Percentiles rank a stretch among this genome's conserved stretches.
Conservation (phyloP, 2,329 filamentous ascomycete species). For the Chlorencoelia australis region DNA sequence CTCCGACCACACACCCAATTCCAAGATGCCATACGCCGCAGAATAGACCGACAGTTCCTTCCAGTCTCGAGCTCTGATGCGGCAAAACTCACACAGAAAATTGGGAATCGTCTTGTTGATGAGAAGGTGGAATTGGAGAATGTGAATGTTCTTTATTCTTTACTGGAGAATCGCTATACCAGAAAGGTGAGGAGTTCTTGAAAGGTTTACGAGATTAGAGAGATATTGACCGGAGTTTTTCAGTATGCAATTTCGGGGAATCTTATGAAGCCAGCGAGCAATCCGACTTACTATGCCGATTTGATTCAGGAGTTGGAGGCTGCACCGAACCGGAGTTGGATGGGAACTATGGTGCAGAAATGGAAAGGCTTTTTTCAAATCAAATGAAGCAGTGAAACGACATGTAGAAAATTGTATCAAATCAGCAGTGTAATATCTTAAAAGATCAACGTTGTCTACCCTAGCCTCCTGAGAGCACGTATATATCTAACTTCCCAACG, state of each 20-base stretch:
- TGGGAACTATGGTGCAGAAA: constrained; percentile 41
- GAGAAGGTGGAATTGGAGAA: constrained; percentile 45
- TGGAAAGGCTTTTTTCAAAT: constrained; percentile 51
- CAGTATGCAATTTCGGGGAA: constrained; percentile 40
- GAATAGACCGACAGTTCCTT: constrained; percentile 30
- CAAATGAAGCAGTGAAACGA: constrained; percentile 28
- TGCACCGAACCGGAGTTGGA: constrained; percentile 46
- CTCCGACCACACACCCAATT: constrained; percentile 55
- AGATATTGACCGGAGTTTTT: not conserved
- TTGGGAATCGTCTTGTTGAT: constrained; percentile 14
- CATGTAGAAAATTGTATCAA: not conserved
- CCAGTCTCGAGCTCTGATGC: constrained; percentile 12
- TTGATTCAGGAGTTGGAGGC: constrained; percentile 52
- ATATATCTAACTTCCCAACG: constrained; percentile 13
- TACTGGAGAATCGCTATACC: constrained; percentile 50
- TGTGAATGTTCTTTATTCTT: constrained; percentile 47
- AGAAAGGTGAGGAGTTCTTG: constrained; percentile 41
- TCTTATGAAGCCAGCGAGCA: constrained; percentile 48
- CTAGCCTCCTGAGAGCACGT: too few species aligned
- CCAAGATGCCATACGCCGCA: constrained; percentile 42
- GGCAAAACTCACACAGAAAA: constrained; percentile 3
- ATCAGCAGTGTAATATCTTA: too few species aligned
- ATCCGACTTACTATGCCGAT: constrained; percentile 54
- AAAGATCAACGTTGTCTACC: too few species aligned
- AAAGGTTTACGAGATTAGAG: not conserved